Conservation (phyloP, 1,284 basidiomycete species). For the Singerocomus inundabilis region DNA sequence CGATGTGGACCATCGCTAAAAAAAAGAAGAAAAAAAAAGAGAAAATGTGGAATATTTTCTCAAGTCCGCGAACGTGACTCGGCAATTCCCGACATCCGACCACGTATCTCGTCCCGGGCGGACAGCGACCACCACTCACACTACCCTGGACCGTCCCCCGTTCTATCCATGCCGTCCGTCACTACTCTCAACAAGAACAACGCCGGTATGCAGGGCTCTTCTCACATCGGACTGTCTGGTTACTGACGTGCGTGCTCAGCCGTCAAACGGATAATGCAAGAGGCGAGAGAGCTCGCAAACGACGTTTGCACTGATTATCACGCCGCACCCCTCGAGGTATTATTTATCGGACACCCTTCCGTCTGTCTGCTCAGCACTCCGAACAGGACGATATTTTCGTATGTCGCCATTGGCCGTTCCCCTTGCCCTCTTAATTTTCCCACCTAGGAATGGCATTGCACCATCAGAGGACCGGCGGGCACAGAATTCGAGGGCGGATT, state of each 20-base stretch:
- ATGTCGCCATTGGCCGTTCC: conserved; percentile 27
- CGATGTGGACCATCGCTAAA: conserved; percentile 54
- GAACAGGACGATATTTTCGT: conserved; percentile 79
- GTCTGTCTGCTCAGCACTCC: conserved; percentile 13
- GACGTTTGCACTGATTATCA: conserved; percentile 82
- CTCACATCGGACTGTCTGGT: neutral
- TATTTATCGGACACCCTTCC: neutral
- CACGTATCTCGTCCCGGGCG: conserved; percentile 7
- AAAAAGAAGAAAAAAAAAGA: neutral
- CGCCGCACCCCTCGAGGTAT: conserved; percentile 85
- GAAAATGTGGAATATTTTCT: too few species aligned
- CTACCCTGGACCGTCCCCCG: too few species aligned
- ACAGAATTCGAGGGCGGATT: conserved; percentile 90
- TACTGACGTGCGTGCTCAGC: conserved; percentile 39
- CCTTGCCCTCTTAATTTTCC: conserved; percentile 31
- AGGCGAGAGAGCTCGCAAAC: conserved; percentile 83
- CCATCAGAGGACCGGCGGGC: conserved; percentile 81
- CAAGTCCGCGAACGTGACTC: conserved; percentile 9
- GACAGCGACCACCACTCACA: neutral
- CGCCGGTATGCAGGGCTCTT: conserved; percentile 50
- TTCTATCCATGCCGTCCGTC: conserved; percentile 33
- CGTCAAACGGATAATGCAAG: conserved; percentile 95
- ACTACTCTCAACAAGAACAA: conserved; percentile 76
- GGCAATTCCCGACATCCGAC: conserved; percentile 15
- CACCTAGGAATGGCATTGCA: conserved; percentile 93